Evolutionary conservation across 371 early-diverging fungal species (phyloP).

Genomic region (Actinomucor elegans): DNA sequence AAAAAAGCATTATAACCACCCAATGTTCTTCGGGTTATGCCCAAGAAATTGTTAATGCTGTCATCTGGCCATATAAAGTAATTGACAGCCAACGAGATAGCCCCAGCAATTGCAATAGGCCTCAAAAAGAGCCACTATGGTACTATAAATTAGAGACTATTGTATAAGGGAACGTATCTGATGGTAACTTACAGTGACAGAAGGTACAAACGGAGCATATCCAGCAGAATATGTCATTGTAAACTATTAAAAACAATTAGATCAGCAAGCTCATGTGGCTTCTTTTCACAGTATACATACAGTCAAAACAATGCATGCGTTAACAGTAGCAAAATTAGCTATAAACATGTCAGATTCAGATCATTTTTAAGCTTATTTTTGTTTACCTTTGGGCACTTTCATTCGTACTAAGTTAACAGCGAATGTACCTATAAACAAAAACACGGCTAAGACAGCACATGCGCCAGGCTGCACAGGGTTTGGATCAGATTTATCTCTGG

Average conservation of each 20-base stretch:
- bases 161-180: background rate
- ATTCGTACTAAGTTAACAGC: slow-evolving; percentile 32
- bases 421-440: slow-evolving; percentile 41
- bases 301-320: slow-evolving; percentile 31
- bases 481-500: slow-evolving; percentile 23
- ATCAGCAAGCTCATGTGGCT: background rate
- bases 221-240: slow-evolving; percentile 30
- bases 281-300: background rate
- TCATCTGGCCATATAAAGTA: slow-evolving; percentile 47
- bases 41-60: slow-evolving; percentile 36
- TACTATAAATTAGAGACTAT: background rate
- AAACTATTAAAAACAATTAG: slow-evolving; percentile 21
- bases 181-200: slow-evolving; percentile 17
- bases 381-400: slow-evolving; percentile 34
- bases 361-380: background rate
- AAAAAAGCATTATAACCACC: slow-evolving; percentile 28
- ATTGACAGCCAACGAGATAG: slow-evolving; percentile 32
- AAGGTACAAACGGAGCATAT: slow-evolving; percentile 14
- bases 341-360: background rate
- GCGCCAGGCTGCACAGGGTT: slow-evolving; percentile 34
- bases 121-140: slow-evolving; percentile 38
- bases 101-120: slow-evolving; percentile 38
- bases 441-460: slow-evolving; percentile 36
- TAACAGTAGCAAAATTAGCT: slow-evolving; percentile 44
- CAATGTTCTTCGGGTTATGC: slow-evolving; percentile 22